phyloP scores from a whole-genome alignment of 2,329 filamentous ascomycete species.

The Pezicula carpinea region DNA sequence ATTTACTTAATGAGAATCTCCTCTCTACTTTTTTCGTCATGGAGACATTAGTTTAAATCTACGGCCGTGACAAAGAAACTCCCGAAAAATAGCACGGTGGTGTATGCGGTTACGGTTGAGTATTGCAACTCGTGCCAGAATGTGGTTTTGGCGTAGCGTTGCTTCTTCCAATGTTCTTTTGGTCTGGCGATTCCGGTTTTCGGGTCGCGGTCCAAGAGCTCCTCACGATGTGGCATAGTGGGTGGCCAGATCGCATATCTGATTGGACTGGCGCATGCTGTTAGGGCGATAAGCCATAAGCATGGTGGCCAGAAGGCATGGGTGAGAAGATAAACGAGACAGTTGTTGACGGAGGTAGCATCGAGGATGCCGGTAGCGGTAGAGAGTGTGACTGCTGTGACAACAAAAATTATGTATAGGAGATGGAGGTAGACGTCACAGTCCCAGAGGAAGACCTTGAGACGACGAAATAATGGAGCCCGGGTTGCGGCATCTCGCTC shows the following conservation, averaged over 20 bases:
- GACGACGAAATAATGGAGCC: constrained; percentile 47
- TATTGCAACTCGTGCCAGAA: constrained; percentile 54
- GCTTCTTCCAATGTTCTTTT: constrained; percentile 45
- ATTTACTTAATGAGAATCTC: no score
- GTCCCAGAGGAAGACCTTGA: constrained; percentile 50
- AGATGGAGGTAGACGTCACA: constrained; percentile 53
- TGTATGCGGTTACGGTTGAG: constrained; percentile 45
- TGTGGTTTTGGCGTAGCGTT: constrained; percentile 47
- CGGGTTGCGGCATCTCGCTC: constrained; percentile 50
- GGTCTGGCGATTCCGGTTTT: constrained; percentile 51
- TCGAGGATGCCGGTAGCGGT: constrained; percentile 48
- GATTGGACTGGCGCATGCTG: constrained; percentile 45
- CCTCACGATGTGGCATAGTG: constrained; percentile 50
- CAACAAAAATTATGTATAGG: constrained; percentile 45
- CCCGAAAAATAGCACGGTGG: constrained; percentile 43
- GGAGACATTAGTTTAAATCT: neutral
- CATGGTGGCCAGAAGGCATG: constrained; percentile 60
- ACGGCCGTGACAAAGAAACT: constrained; percentile 17
- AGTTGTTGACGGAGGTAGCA: constrained; percentile 25
- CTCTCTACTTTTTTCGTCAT: no score
- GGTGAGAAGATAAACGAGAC: constrained; percentile 44
- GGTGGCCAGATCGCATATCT: constrained; percentile 58
- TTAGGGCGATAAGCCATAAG: constrained; percentile 36
- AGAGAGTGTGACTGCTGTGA: constrained; percentile 32
- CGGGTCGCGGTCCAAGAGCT: constrained; percentile 49